Percentiles rank a stretch among this genome's conserved stretches.
Conservation (phyloP, 2,329 filamentous ascomycete species). For the Sordariomycetes sp. region DNA sequence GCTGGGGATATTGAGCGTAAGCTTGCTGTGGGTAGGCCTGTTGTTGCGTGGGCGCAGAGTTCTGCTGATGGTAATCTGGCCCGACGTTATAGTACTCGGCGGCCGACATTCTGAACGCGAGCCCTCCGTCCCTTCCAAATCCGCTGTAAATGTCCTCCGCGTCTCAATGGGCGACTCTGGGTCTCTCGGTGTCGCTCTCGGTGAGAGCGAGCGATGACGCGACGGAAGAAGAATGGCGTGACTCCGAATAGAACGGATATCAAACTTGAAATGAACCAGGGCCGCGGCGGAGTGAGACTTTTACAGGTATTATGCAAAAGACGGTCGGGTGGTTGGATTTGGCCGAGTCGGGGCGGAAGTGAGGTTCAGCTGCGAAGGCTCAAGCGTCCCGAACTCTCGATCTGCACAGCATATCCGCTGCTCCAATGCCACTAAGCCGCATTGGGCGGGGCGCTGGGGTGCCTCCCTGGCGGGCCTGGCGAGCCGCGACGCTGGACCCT, state of each 20-base stretch:
- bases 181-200: background rate
- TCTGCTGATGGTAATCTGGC: conserved; percentile 1
- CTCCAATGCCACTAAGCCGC: background rate
- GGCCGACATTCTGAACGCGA: conserved; percentile 1
- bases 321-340: background rate
- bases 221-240: no score
- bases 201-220: background rate
- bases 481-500: background rate
- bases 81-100: conserved; percentile 5
- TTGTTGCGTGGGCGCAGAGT: background rate
- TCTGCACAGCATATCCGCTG: background rate
- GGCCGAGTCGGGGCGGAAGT: background rate
- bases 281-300: background rate
- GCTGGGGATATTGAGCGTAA: conserved; percentile 27
- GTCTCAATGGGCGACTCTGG: background rate
- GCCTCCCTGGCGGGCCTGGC: background rate
- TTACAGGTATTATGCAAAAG: no score
- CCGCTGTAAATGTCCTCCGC: background rate
- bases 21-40: background rate
- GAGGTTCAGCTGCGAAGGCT: background rate
- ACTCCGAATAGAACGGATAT: no score
- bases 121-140: background rate
- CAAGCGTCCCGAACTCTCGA: background rate
- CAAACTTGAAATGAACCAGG: no score
- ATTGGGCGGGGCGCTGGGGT: background rate